phyloP scores from a whole-genome alignment of 164 flowering plant genomes.

The Paratinospora sagittata region DNA sequence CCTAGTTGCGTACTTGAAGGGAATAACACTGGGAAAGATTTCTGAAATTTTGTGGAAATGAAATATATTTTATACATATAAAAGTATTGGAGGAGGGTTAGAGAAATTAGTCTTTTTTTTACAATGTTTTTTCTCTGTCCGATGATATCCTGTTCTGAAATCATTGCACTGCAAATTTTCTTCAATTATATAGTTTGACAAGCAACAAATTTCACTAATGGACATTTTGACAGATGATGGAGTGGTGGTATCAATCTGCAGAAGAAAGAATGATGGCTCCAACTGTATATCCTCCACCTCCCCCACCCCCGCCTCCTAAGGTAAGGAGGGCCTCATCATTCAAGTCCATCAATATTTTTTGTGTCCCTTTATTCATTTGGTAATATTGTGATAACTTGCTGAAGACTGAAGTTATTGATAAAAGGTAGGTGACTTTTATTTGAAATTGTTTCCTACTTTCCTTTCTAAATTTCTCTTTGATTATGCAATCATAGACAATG shows the following conservation, averaged over 20 bases:
- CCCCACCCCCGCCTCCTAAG: slow-evolving; percentile 96
- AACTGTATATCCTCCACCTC: slow-evolving; percentile 94
- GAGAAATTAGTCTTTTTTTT: no score
- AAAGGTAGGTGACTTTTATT: no score
- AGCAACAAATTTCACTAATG: not conserved
- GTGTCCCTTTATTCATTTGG: not conserved
- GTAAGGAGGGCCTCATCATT: slow-evolving; percentile 30
- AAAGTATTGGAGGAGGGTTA: no score
- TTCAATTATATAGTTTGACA: not conserved
- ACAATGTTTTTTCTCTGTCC: no score
- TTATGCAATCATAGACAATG: no score
- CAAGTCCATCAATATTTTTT: not conserved
- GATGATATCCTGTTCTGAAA: no score
- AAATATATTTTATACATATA: no score
- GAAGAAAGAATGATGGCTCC: slow-evolving; percentile 99
- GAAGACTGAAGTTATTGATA: not conserved
- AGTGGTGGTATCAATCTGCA: slow-evolving; percentile 99
- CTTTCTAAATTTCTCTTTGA: no score
- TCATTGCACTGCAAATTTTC: not conserved
- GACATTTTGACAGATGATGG: slow-evolving; percentile 73
- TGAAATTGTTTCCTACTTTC: no score
- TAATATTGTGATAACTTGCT: not conserved
- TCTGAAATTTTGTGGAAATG: no score
- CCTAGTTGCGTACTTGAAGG: no score
- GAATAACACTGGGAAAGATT: no score